A percentile compares a stretch with the other conserved stretches of the same genome.
Conservation (phyloP, 2,329 filamentous ascomycete species). For the Nemania sp. region DNA sequence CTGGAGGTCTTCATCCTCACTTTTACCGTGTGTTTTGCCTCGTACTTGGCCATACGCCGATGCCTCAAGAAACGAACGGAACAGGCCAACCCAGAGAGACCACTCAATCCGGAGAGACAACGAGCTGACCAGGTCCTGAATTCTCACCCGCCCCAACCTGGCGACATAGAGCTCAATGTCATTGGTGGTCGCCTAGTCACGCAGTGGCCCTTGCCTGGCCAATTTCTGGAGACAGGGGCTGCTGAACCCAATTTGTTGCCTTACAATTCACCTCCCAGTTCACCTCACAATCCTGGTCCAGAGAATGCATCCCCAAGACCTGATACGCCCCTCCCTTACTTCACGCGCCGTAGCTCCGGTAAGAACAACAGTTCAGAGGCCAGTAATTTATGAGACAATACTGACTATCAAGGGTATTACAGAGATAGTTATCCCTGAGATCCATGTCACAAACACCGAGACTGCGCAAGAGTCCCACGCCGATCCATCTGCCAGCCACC, state of each 20-base stretch:
- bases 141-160: background rate
- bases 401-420: background rate
- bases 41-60: background rate
- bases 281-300: background rate
- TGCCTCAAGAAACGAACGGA: too few relatives aligned
- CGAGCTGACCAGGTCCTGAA: background rate
- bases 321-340: background rate
- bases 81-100: background rate
- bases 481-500: too few relatives aligned
- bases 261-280: too few relatives aligned
- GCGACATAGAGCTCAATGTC: conserved; percentile 10
- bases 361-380: background rate
- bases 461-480: background rate
- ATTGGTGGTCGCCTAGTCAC: background rate
- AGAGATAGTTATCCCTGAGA: background rate
- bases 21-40: background rate
- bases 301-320: background rate
- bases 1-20: background rate
- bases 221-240: background rate
- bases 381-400: background rate
- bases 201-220: background rate
- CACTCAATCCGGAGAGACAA: conserved; percentile 5
- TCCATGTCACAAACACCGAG: background rate
- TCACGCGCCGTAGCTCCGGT: background rate
- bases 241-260: background rate